These are phyloP conservation scores for Lipomyces lipofer DNA, from an alignment of 805 yeast species.

Conservation along the genomic window DNA sequence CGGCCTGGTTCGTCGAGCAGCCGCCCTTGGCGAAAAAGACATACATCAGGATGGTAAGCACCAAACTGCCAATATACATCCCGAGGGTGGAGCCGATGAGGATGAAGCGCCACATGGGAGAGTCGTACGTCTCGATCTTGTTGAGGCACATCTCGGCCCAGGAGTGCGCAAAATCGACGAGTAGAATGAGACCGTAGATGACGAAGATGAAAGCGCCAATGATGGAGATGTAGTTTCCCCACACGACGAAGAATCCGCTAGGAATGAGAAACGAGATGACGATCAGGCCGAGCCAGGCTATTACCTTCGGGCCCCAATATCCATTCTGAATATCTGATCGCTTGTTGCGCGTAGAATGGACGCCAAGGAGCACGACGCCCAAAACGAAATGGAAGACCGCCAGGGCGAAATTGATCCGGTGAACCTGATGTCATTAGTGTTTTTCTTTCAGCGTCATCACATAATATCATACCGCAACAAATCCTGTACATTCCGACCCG, in stretches of 20 bases:
- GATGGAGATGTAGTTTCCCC: constrained; percentile 90
- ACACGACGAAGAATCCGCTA: constrained; percentile 78
- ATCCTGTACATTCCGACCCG: constrained; percentile 84
- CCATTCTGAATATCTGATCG: constrained; percentile 87
- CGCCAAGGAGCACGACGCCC: constrained; percentile 68
- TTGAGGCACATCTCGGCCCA: constrained; percentile 97
- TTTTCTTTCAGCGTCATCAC: neutral
- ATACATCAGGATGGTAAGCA: constrained; percentile 77
- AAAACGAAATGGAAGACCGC: constrained; percentile 75
- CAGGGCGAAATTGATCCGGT: constrained; percentile 82
- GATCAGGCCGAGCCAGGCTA: constrained; percentile 57
- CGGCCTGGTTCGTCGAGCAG: constrained; percentile 86
- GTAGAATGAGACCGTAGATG: constrained; percentile 81
- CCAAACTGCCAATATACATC: constrained; percentile 76
- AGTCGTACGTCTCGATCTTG: constrained; percentile 81
- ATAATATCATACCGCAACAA: constrained; percentile 68
- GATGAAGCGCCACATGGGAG: constrained; percentile 72
- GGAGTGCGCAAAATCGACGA: constrained; percentile 96
- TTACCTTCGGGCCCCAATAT: constrained; percentile 78
- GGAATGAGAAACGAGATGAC: constrained; percentile 76
- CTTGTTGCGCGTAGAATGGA: constrained; percentile 73
- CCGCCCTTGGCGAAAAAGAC: constrained; percentile 76
- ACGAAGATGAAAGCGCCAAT: constrained; percentile 81
- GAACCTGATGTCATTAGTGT: constrained; percentile 37
- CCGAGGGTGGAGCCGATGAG: constrained; percentile 81